phyloP scores from a whole-genome alignment of 345 rosid genomes.

The Heritiera fomes region DNA sequence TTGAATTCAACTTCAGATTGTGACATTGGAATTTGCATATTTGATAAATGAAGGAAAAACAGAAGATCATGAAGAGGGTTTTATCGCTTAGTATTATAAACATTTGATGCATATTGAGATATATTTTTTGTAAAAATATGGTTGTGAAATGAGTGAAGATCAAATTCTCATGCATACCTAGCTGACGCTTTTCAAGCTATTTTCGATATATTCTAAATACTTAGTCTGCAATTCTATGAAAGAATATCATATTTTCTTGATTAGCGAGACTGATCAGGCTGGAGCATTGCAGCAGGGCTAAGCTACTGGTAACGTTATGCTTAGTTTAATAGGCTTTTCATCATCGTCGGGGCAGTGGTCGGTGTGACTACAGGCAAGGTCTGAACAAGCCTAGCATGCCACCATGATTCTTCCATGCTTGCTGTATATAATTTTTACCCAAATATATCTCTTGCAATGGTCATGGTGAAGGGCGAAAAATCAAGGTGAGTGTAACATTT shows the following conservation, averaged over 20 bases:
- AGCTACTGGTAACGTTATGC: neutral
- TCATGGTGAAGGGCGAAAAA: neutral
- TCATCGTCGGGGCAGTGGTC: neutral
- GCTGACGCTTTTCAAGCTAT: too few relatives aligned
- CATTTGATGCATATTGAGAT: conserved; percentile 27
- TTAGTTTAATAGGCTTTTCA: neutral
- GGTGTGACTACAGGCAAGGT: neutral
- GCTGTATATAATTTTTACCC: too few relatives aligned
- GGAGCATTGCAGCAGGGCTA: too few relatives aligned
- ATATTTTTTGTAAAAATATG: conserved; percentile 30
- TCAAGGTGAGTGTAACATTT: neutral
- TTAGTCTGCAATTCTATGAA: too few relatives aligned
- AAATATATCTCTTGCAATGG: neutral
- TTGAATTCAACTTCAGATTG: conserved; percentile 46
- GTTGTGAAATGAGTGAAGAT: neutral
- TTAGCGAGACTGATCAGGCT: too few relatives aligned
- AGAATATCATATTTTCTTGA: too few relatives aligned
- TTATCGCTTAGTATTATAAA: neutral
- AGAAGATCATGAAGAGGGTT: conserved; percentile 15
- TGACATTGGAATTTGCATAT: conserved; percentile 61
- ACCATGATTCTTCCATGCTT: neutral
- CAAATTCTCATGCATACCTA: too few relatives aligned
- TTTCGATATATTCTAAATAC: too few relatives aligned
- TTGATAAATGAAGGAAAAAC: conserved; percentile 42
- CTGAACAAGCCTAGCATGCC: neutral